Percentiles rank a stretch among this genome's conserved stretches.
These are phyloP conservation scores for Raphanus sativus DNA, from an alignment of 345 rosid species.

Conservation along the genomic window DNA sequence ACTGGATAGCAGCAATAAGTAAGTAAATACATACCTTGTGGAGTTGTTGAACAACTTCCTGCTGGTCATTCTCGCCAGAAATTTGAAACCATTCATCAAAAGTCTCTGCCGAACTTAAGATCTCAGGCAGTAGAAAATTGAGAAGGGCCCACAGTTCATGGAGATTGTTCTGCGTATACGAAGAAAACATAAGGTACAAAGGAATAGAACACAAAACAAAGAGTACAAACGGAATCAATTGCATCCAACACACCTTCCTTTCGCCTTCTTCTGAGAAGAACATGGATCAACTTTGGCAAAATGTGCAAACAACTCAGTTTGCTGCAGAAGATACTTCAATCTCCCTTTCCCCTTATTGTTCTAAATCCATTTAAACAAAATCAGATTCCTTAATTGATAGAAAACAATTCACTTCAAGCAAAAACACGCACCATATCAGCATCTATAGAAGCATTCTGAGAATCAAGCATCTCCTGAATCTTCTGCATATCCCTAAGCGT, in stretches of 20 bases:
- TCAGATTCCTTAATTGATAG: not conserved
- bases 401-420: not conserved
- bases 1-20: not conserved
- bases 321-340: conserved; percentile 88
- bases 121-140: conserved; percentile 93
- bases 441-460: conserved; percentile 88
- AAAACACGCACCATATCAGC: conserved; percentile 74
- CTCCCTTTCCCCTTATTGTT: conserved; percentile 92
- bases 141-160: conserved; percentile 99
- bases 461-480: conserved; percentile 88
- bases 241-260: conserved; percentile 67
- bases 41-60: conserved; percentile 98
- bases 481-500: conserved; percentile 69
- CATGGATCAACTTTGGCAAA: conserved; percentile 88
- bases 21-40: conserved; percentile 72
- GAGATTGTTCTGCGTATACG: conserved; percentile 83
- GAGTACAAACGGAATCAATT: not conserved
- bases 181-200: conserved; percentile 18
- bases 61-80: conserved; percentile 98
- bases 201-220: not conserved
- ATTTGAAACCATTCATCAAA: conserved; percentile 99
- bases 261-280: conserved; percentile 63
- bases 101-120: conserved; percentile 97
- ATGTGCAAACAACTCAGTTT: conserved; percentile 95
- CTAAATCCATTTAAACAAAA: conserved; percentile 35